These are phyloP conservation scores for Lactarius tabidus DNA, from an alignment of 768 basidiomycete species.

Conservation along the genomic window DNA sequence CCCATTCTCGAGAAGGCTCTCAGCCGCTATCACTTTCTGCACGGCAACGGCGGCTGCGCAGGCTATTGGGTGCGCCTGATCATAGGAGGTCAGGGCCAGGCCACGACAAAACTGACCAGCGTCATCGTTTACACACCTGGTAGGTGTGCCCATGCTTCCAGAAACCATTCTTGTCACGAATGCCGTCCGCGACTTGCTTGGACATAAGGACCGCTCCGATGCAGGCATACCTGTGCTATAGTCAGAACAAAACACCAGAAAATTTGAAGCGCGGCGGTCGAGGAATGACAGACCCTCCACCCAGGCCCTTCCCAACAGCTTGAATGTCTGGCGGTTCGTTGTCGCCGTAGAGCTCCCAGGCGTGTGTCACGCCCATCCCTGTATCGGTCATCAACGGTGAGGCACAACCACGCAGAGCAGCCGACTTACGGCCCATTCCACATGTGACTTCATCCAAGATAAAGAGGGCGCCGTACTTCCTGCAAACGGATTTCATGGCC, in stretches of 20 bases:
- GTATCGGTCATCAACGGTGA: not conserved
- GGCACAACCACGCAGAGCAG: conserved; percentile 1
- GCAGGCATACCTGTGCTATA: conserved; percentile 56
- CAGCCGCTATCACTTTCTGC: conserved; percentile 63
- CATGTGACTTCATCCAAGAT: conserved; percentile 92
- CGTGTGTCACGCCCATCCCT: conserved; percentile 87
- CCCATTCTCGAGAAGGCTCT: conserved; percentile 67
- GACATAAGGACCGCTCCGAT: conserved; percentile 82
- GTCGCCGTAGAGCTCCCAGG: conserved; percentile 81
- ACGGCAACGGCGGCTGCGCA: conserved; percentile 85
- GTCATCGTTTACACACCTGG: conserved; percentile 45
- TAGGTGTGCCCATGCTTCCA: conserved; percentile 88
- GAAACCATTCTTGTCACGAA: conserved; percentile 60
- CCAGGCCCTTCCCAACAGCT: conserved; percentile 85
- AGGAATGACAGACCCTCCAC: conserved; percentile 61
- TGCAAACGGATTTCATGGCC: conserved; percentile 79
- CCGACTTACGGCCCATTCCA: conserved; percentile 77
- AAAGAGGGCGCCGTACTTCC: conserved; percentile 67
- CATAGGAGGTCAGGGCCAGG: not conserved
- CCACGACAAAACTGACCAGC: not conserved
- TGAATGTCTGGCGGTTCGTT: conserved; percentile 78
- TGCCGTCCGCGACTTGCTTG: conserved; percentile 62
- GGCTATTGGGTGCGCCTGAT: conserved; percentile 67
- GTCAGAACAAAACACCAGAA: conserved; percentile 4
- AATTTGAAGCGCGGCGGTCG: not conserved